Evolutionary conservation across 202 grass and related monocot genomes (phyloP).

Genomic region (Zizania palustris): DNA sequence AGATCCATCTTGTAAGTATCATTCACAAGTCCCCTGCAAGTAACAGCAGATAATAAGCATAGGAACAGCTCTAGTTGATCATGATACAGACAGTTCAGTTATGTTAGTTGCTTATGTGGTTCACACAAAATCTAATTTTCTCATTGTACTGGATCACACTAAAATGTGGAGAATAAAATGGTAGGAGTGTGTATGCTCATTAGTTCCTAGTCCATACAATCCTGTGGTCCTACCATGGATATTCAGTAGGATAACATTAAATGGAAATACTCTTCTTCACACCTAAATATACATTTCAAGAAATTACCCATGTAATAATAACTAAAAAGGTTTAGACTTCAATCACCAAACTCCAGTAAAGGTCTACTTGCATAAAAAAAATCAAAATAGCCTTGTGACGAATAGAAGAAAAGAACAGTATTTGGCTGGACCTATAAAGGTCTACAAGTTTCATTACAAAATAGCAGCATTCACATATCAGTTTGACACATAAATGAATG

Average conservation of each 20-base stretch:
- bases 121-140: conserved; percentile 7
- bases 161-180: conserved; percentile 17
- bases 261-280: neutral
- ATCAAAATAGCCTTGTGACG: neutral
- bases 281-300: neutral
- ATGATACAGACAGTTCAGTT: neutral
- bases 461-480: neutral
- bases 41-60: conserved; percentile 30
- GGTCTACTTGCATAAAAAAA: neutral
- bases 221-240: conserved; percentile 4
- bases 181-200: neutral
- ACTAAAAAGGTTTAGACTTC: neutral
- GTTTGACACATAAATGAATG: neutral
- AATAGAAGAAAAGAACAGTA: neutral
- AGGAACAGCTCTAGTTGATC: conserved; percentile 11
- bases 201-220: neutral
- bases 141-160: neutral
- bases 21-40: conserved; percentile 90
- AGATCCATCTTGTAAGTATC: conserved; percentile 99
- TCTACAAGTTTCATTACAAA: neutral
- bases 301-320: neutral
- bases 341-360: conserved; percentile 21
- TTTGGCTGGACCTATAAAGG: neutral
- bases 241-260: conserved; percentile 7
- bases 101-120: neutral